Evolutionary conservation across 192 early-diverging fungal genomes (phyloP), one percentile per base, ranked within the genome.

Genomic region (Backusella australiensis): DNA sequence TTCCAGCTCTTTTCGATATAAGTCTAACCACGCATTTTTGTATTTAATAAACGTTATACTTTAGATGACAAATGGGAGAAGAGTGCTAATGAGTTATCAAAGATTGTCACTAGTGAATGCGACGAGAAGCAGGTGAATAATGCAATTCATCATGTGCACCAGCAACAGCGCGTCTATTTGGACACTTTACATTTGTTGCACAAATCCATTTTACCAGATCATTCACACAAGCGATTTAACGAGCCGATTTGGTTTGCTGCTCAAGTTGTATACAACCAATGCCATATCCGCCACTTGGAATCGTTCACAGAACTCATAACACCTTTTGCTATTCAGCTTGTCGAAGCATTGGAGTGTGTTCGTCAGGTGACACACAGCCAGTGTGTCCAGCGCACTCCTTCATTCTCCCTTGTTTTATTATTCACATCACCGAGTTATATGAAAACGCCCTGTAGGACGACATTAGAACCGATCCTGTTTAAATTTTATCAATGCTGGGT

Each of bases 171-270:
- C 23, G 46, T 73, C 6, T 73, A 73, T 36, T 35, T 73, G 26
- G 71, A 73, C 34, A 73, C 71, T 53, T 56, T 73, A 21, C 71
- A 73, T 4, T 29, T 73, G 34, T 73, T 73, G 34, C 49, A 73
- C 34, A 70, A 70, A 11, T 23, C 23, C 12, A 29, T 70, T 42
- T 23, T 70, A 26, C 69, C 69, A 42, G 23, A 70, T 17, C 21
- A 70, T 14, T 14, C 21, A 26, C 69, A 70, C 12, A 38, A 38
- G 23, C 34, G 69, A 70, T 42, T 70, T 15, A 70, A 70, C 36
- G 71, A 73, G 36, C 42, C 71, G 11, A 56, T 73, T 23, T 73
- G 42, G 71, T 73, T 73, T 56, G 71, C 69, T 70, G 69, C 69
- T 42, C 69, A 70, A 42, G 69, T 70, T 26, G 2, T 70, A 26